Percentiles rank a stretch among this genome's conserved stretches.
Evolutionary conservation across 768 basidiomycete species (phyloP).

Genomic region (Ramaria sp.): DNA sequence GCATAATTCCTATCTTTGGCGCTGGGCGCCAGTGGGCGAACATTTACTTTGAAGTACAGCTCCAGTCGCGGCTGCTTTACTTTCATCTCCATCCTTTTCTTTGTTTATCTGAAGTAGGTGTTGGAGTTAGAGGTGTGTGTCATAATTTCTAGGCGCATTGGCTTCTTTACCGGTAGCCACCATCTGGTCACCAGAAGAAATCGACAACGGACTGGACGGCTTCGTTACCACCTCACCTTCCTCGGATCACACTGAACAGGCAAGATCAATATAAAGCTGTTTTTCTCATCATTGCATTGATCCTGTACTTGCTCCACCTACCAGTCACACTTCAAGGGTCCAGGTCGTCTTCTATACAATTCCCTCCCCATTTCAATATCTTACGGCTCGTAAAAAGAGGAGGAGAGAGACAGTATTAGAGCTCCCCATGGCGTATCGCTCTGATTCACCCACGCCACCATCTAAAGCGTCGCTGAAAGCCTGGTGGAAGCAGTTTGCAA

Average conservation of each 20-base stretch:
- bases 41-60: background rate
- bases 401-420: background rate
- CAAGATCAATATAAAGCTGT: too few relatives aligned
- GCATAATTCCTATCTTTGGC: background rate
- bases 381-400: background rate
- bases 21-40: constrained; percentile 1
- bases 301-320: background rate
- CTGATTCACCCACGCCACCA: constrained; percentile 10
- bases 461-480: constrained; percentile 53
- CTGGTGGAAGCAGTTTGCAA: constrained; percentile 75
- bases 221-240: background rate
- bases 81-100: background rate
- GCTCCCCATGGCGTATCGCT: background rate
- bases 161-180: too few relatives aligned
- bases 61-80: background rate
- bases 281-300: background rate
- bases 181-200: too few relatives aligned
- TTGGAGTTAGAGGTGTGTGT: too few relatives aligned
- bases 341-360: background rate
- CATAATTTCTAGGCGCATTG: background rate
- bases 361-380: background rate
- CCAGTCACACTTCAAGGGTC: background rate
- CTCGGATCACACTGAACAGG: background rate
- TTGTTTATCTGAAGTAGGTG: background rate
- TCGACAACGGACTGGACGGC: background rate